Percentiles rank a stretch among this genome's conserved stretches.
Evolutionary conservation across 1,139 yeast genomes (phyloP).

Genomic region (Meyerozyma elateridarum): DNA sequence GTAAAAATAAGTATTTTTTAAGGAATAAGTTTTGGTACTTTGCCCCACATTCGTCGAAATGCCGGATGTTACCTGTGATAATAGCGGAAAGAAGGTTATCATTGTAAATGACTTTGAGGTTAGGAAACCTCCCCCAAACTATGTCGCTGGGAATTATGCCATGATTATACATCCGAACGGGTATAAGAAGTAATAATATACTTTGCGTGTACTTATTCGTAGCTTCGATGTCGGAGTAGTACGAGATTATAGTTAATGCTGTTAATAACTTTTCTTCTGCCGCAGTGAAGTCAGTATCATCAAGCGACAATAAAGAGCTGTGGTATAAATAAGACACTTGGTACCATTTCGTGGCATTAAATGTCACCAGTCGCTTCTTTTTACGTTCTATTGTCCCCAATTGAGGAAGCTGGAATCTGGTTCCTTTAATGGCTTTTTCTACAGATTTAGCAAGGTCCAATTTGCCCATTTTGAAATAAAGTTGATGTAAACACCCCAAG

Average conservation of each 20-base stretch:
- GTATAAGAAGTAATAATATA: constrained; percentile 50
- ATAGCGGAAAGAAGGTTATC: constrained; percentile 46
- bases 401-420: constrained; percentile 42
- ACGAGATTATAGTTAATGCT: constrained; percentile 40
- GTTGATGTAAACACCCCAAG: constrained; percentile 64
- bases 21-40: constrained; percentile 49
- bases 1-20: constrained; percentile 56
- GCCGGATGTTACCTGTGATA: constrained; percentile 48
- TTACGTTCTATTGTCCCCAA: constrained; percentile 3
- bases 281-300: constrained; percentile 52
- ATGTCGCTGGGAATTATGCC: constrained; percentile 35
- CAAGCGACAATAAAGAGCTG: constrained; percentile 57
- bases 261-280: constrained; percentile 46
- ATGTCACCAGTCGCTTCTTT: constrained; percentile 34
- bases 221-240: constrained; percentile 17
- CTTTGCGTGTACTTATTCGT: constrained; percentile 28
- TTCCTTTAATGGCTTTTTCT: constrained; percentile 64
- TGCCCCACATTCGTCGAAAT: constrained; percentile 43
- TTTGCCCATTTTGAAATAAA: constrained; percentile 67
- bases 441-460: constrained; percentile 75
- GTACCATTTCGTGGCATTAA: constrained; percentile 44
- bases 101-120: constrained; percentile 39
- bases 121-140: constrained; percentile 44
- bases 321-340: constrained; percentile 62
- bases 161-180: constrained; percentile 45